phyloP scores from a whole-genome alignment of 208 protist species.

The Angomonas ambiguus region DNA sequence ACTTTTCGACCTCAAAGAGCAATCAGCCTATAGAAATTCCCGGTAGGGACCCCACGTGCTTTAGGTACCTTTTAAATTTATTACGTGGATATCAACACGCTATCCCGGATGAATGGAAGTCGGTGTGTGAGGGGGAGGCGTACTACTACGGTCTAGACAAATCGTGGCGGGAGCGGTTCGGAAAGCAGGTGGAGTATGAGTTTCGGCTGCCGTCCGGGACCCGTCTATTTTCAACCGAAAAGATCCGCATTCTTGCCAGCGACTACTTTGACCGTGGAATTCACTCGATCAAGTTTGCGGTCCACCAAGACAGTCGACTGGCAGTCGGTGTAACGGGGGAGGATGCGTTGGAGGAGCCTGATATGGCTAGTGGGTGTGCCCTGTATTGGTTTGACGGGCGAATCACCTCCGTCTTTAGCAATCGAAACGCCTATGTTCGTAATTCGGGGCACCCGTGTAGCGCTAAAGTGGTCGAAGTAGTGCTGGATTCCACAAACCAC shows the following conservation, averaged over 20 bases:
- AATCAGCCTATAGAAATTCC: neutral
- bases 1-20: conserved; percentile 18
- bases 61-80: conserved; percentile 3
- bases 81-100: conserved; percentile 1
- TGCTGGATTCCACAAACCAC: conserved; percentile 46
- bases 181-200: conserved; percentile 4
- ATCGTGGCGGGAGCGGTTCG: neutral
- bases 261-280: conserved; percentile 27
- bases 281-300: conserved; percentile 46
- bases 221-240: conserved; percentile 36
- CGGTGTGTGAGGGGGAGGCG: neutral
- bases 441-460: conserved; percentile 27
- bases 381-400: conserved; percentile 74
- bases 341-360: neutral
- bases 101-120: conserved; percentile 3
- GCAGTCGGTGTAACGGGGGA: conserved; percentile 42
- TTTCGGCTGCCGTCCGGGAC: conserved; percentile 33
- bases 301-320: conserved; percentile 45
- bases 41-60: neutral
- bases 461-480: conserved; percentile 38
- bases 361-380: conserved; percentile 16
- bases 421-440: conserved; percentile 1
- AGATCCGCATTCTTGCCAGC: conserved; percentile 43
- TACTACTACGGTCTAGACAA: neutral
- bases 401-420: conserved; percentile 36